Evolutionary conservation across 805 yeast species (phyloP), one percentile per base, ranked within the genome.

Genomic region (Zygotorulaspora sp.): DNA sequence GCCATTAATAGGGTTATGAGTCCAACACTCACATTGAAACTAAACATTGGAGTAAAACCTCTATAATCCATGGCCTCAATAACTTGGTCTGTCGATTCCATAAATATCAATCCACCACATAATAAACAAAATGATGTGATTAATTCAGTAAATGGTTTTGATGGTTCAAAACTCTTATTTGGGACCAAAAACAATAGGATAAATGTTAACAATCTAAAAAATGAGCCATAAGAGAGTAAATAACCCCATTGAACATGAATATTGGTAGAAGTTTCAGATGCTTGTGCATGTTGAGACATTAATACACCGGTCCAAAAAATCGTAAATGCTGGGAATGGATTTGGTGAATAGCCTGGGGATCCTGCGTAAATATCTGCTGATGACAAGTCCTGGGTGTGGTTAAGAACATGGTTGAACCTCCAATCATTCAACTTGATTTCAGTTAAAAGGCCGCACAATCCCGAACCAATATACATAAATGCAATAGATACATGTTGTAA

Each of bases 221-320:
- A 72, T 2, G 96, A 83, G 2, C 88, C 97, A 49, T 76, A 74
- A n/a, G 89, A 74, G 41, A 92, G 70, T 53, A 92, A 63, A 41
- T 74, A 71, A 6, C 98, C 98, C 98, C 98, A 92, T 63, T 88
- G 97, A 37, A 74, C 66, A 61, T 92, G 98, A 45, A 92, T 75
- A 12, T 63, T 68, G 2, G 97, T 87, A 2, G 96, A 80, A 21
- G 83, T 71, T 37, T 59, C 68, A 1, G 92, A 80, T 5, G 89
- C 83, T 63, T 92, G 98, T 26, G 78, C 79, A 63, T 92, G 98
- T 61, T 83, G 86, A 1, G 97, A 88, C 98, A 92, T 92, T 45
- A 92, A 70, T 10, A 82, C 72, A 19, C 98, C 98, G 1, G 97
- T 92, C 95, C 96, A 92, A 65, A 85, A 92, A 22, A 92, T 84